Conservation (phyloP, 345 rosid species). For the Kernera saxatilis region DNA sequence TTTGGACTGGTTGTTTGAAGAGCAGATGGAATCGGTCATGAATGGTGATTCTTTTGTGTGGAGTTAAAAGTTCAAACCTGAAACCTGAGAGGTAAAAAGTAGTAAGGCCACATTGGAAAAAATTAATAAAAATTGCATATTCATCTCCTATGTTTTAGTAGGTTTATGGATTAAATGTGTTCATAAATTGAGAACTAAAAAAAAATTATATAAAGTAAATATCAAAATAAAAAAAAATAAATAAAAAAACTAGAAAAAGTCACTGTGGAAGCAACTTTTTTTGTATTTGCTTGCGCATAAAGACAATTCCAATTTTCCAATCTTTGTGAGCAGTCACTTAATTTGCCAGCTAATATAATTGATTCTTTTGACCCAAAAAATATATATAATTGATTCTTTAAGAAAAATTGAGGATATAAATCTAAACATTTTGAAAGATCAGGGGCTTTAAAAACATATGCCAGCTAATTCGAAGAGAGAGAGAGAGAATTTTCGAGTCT, state of each 20-base stretch:
- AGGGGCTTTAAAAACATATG: slow-evolving; percentile 12
- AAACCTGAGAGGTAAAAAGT: too few relatives aligned
- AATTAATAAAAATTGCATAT: too few relatives aligned
- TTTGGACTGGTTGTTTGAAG: not conserved
- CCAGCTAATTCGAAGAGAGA: slow-evolving; percentile 23
- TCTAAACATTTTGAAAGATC: not conserved
- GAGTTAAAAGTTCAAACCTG: too few relatives aligned
- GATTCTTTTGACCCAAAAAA: too few relatives aligned
- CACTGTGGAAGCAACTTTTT: not conserved
- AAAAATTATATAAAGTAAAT: too few relatives aligned
- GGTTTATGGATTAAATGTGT: too few relatives aligned
- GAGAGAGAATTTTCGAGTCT: slow-evolving; percentile 13
- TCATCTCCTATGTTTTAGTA: too few relatives aligned
- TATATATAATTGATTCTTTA: not conserved
- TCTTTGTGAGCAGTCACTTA: not conserved
- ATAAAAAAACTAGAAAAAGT: not conserved
- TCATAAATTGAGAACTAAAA: too few relatives aligned
- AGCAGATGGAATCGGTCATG: not conserved
- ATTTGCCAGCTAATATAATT: slow-evolving; percentile 1
- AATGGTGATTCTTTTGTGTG: too few relatives aligned
- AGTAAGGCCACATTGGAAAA: too few relatives aligned
- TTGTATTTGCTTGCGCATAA: not conserved
- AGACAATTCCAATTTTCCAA: not conserved
- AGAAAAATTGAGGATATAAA: not conserved
- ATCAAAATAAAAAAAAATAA: too few relatives aligned